Percentiles rank a stretch among this genome's conserved stretches.
Evolutionary conservation across 192 early-diverging fungal genomes (phyloP).

Genomic region (Cetraspora pellucida): DNA sequence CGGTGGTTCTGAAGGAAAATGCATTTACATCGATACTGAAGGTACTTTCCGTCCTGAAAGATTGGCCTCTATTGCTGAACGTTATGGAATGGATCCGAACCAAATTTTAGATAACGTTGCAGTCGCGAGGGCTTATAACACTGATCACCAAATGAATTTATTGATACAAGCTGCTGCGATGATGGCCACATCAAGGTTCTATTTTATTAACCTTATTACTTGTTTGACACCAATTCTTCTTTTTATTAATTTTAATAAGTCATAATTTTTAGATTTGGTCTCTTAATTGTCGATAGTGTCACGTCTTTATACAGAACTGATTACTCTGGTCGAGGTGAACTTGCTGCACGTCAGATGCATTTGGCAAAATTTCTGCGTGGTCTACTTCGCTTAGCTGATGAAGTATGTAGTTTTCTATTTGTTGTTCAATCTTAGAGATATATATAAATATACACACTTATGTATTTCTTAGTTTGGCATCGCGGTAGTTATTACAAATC

Average conservation of each 20-base stretch:
- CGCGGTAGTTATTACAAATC: slow-evolving; percentile 97
- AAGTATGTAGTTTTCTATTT: slow-evolving; percentile 50
- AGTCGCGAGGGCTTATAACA: slow-evolving; percentile 91
- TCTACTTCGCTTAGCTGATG: slow-evolving; percentile 87
- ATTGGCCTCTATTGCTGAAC: slow-evolving; percentile 79
- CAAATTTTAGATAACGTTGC: slow-evolving; percentile 95
- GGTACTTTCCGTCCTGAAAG: slow-evolving; percentile 95
- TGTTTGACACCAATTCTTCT: slow-evolving; percentile 4
- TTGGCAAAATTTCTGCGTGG: slow-evolving; percentile 86
- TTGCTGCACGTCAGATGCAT: slow-evolving; percentile 94
- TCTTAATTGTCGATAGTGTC: slow-evolving; percentile 91
- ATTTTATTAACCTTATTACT: not conserved
- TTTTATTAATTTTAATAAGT: slow-evolving; percentile 2
- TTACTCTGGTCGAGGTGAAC: slow-evolving; percentile 92
- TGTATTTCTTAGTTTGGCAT: slow-evolving; percentile 76
- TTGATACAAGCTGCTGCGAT: slow-evolving; percentile 85
- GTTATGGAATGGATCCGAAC: slow-evolving; percentile 75
- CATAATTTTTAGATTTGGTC: slow-evolving; percentile 60
- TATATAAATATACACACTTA: not conserved
- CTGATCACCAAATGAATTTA: slow-evolving; percentile 90
- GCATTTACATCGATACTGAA: slow-evolving; percentile 96
- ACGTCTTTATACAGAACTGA: slow-evolving; percentile 99
- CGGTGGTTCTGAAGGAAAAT: slow-evolving; percentile 94
- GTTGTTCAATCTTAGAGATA: not conserved
- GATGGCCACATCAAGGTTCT: slow-evolving; percentile 80